Conservation (phyloP, 1,139 yeast genomes). For the Sugiyamaella xylanicola region DNA sequence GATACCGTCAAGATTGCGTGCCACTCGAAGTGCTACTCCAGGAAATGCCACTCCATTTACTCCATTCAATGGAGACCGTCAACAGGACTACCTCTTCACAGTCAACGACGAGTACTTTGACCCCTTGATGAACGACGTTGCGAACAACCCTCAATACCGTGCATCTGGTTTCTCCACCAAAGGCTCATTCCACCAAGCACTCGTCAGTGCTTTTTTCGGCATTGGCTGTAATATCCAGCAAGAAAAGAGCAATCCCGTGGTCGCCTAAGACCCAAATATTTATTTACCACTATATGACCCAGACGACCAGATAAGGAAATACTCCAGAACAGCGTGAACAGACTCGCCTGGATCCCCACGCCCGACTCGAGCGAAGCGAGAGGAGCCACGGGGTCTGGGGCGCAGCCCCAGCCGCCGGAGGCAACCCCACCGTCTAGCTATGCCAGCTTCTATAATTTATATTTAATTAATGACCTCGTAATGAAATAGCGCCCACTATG, state of each 20-base stretch:
- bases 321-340: too few species aligned
- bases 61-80: conserved; percentile 91
- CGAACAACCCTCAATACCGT: conserved; percentile 64
- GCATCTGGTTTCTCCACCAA: conserved; percentile 86
- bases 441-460: background rate
- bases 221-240: conserved; percentile 74
- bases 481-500: conserved; percentile 19
- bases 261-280: background rate
- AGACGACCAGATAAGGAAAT: too few species aligned
- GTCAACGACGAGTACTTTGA: conserved; percentile 58
- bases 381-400: background rate
- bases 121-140: conserved; percentile 61
- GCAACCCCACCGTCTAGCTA: background rate
- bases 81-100: conserved; percentile 50
- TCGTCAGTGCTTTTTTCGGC: conserved; percentile 89
- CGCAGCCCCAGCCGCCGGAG: background rate
- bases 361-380: background rate
- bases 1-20: conserved; percentile 20
- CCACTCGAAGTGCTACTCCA: conserved; percentile 10
- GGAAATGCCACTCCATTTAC: conserved; percentile 75
- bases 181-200: conserved; percentile 69
- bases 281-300: too few species aligned
- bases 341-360: too few species aligned
- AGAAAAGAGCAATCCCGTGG: conserved; percentile 50
- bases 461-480: conserved; percentile 21